Conservation (phyloP, 208 protist genomes). For the Naegleria gruberi region DNA sequence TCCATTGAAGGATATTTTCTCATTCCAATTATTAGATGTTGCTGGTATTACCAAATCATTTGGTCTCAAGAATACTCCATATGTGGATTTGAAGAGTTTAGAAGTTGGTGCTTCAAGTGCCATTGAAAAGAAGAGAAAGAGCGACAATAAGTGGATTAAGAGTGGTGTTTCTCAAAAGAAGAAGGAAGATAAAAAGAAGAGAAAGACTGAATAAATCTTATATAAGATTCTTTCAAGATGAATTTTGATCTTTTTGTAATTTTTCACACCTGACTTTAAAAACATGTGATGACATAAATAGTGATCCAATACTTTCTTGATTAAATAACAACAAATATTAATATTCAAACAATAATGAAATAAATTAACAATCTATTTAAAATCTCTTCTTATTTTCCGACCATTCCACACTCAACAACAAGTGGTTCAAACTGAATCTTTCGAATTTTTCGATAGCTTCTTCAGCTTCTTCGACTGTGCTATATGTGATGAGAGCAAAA, state of each 20-base stretch:
- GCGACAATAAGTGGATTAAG: conserved; percentile 4
- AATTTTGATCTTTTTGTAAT: no score
- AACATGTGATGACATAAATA: no score
- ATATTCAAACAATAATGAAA: no score
- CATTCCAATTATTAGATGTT: conserved; percentile 92
- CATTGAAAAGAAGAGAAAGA: neutral
- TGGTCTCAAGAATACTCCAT: conserved; percentile 72
- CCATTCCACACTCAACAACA: neutral
- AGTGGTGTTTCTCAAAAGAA: neutral
- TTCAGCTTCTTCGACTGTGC: neutral
- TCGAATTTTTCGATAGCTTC: neutral
- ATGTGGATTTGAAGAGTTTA: conserved; percentile 63
- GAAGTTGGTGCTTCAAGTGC: neutral
- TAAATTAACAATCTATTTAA: neutral
- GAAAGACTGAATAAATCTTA: no score
- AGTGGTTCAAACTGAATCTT: neutral
- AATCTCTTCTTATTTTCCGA: neutral
- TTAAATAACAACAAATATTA: no score
- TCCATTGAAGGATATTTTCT: conserved; percentile 96
- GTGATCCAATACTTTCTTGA: no score
- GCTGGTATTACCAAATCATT: conserved; percentile 82
- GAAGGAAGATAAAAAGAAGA: neutral
- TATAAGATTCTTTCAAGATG: no score
- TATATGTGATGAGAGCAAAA: conserved; percentile 20
- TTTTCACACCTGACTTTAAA: no score